These are phyloP conservation scores for Naganishia friedmannii DNA, from an alignment of 768 basidiomycete genomes.

Conservation along the genomic window DNA sequence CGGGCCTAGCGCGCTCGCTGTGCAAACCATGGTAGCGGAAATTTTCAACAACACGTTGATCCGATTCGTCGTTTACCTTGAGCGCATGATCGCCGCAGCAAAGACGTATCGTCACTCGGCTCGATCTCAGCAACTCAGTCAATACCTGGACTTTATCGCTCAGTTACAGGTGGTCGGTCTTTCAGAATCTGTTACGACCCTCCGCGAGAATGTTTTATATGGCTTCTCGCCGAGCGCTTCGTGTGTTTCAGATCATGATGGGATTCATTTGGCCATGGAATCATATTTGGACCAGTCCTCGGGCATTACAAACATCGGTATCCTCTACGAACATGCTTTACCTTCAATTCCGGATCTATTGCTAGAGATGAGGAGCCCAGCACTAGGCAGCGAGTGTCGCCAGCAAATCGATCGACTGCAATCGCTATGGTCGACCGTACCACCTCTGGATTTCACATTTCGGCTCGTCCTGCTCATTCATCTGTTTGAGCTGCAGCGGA, in stretches of 20 bases:
- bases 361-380: neutral
- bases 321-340: neutral
- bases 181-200: neutral
- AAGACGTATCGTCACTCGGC: slow-evolving; percentile 1
- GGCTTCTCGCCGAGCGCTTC: neutral
- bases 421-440: neutral
- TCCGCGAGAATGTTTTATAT: neutral
- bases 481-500: slow-evolving; percentile 13
- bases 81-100: slow-evolving; percentile 2
- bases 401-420: neutral
- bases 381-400: neutral
- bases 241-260: neutral
- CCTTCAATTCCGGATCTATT: neutral
- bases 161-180: neutral
- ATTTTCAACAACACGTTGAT: slow-evolving; percentile 2
- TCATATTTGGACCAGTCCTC: neutral
- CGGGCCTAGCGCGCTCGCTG: neutral
- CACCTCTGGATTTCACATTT: neutral
- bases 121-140: neutral
- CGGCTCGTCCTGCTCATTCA: slow-evolving; percentile 3
- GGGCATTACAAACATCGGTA: neutral
- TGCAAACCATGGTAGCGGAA: neutral
- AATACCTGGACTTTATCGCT: neutral
- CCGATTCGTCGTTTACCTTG: slow-evolving; percentile 10
- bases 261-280: neutral